Conservation (phyloP, 225 moss, liverwort and hornwort genomes). For the Ulota crispa region DNA sequence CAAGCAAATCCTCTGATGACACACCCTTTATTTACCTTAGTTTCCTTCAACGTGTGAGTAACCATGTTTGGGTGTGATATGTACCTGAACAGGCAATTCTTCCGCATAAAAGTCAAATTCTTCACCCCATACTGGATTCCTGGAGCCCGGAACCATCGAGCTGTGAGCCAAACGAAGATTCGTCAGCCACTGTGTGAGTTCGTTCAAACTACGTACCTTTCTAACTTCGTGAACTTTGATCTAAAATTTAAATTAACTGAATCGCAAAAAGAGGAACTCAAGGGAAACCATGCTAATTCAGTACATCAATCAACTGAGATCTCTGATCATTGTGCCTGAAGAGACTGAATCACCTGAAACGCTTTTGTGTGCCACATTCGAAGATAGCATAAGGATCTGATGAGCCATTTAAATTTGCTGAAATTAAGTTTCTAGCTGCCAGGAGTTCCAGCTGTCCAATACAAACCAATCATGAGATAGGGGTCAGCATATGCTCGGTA, state of each 20-base stretch:
- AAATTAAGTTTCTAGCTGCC: conserved; percentile 78
- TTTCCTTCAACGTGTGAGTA: not conserved
- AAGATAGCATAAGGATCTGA: conserved; percentile 93
- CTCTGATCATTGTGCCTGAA: conserved; percentile 4
- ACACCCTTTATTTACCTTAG: not conserved
- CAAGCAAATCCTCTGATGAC: not conserved
- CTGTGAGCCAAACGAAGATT: conserved; percentile 37
- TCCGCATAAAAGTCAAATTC: conserved; percentile 90
- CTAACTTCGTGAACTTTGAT: conserved; percentile 14
- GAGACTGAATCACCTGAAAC: conserved; percentile 63
- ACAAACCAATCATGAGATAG: conserved; percentile 2
- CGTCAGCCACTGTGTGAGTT: not conserved
- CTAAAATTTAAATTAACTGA: not conserved
- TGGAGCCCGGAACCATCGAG: conserved; percentile 83
- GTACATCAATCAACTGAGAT: not conserved
- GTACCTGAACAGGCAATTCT: conserved; percentile 87
- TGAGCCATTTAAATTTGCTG: conserved; percentile 87
- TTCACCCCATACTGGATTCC: conserved; percentile 94
- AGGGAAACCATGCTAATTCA: not conserved
- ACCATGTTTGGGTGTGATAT: not conserved
- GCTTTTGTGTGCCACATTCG: conserved; percentile 75
- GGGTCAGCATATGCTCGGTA: not conserved
- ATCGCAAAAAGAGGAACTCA: not conserved
- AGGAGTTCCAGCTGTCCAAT: conserved; percentile 76
- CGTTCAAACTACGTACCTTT: conserved; percentile 3